phyloP scores from a whole-genome alignment of 2,329 filamentous ascomycete species.

The Aphanoascus verrucosus region DNA sequence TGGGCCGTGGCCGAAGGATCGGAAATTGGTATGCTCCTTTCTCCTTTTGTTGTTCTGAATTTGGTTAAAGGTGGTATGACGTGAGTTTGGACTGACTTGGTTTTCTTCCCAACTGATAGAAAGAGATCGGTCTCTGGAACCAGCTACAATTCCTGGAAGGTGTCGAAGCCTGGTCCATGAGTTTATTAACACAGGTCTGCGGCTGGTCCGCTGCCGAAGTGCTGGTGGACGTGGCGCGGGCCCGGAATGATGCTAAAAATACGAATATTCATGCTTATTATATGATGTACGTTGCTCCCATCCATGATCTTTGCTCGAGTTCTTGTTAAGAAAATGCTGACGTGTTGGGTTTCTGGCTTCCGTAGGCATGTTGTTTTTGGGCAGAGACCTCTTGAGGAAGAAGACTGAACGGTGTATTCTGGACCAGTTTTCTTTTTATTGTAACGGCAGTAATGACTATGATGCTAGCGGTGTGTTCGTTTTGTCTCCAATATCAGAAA shows the following conservation, averaged over 20 bases:
- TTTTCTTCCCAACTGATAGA: background rate
- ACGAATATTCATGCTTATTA: constrained; percentile 9
- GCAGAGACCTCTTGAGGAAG: background rate
- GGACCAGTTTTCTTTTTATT: too few relatives aligned
- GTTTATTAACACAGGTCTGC: constrained; percentile 14
- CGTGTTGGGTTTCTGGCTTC: background rate
- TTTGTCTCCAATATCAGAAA: too few relatives aligned
- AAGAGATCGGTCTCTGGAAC: constrained; percentile 3
- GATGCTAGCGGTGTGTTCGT: background rate
- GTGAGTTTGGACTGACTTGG: background rate
- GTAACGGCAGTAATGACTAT: background rate
- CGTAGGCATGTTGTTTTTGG: background rate
- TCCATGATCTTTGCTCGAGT: background rate
- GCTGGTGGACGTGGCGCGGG: background rate
- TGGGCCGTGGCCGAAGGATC: constrained; percentile 39
- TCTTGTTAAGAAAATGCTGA: background rate
- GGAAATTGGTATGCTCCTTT: constrained; percentile 26
- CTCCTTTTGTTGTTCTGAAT: background rate
- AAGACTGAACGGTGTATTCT: background rate
- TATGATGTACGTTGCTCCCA: constrained; percentile 2
- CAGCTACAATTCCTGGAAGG: constrained; percentile 16
- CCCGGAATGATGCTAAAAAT: constrained; percentile 3
- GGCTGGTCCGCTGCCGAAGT: constrained; percentile 16
- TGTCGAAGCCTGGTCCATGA: constrained; percentile 17
- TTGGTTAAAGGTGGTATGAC: too few relatives aligned